A percentile compares a stretch with the other conserved stretches of the same genome.
These are phyloP conservation scores for Salix purpurea DNA, from an alignment of 345 rosid genomes.

Conservation along the genomic window DNA sequence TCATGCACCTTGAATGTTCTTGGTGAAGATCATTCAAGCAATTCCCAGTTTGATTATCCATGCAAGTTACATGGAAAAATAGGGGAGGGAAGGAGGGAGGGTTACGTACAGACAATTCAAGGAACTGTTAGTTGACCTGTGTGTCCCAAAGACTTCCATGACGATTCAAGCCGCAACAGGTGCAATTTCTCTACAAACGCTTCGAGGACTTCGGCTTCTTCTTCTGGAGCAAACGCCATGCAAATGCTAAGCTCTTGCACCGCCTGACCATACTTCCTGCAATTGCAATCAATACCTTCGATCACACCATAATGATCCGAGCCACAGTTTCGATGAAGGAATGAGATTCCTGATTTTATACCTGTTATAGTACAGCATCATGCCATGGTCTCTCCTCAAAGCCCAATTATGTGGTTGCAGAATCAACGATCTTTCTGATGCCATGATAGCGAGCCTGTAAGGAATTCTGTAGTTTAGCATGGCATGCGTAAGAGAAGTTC, in stretches of 20 bases:
- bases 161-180: conserved; percentile 59
- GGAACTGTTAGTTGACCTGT: conserved; percentile 54
- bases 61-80: background rate
- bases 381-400: conserved; percentile 80
- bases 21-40: background rate
- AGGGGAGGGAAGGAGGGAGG: background rate
- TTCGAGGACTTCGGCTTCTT: conserved; percentile 58
- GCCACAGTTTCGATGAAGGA: background rate
- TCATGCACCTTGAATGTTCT: background rate
- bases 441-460: conserved; percentile 77
- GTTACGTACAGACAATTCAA: conserved; percentile 23
- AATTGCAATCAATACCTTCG: conserved; percentile 4
- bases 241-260: conserved; percentile 91
- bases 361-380: conserved; percentile 85
- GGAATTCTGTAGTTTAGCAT: background rate
- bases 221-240: conserved; percentile 81
- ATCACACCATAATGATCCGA: background rate
- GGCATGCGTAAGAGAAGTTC: background rate
- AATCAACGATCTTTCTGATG: conserved; percentile 77
- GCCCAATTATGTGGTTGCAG: conserved; percentile 86
- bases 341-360: conserved; percentile 9
- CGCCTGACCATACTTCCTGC: conserved; percentile 74
- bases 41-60: background rate
- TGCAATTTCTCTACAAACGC: conserved; percentile 81
- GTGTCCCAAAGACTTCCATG: conserved; percentile 62